Evolutionary conservation across 225 moss, liverwort and hornwort species (phyloP).

Genomic region (Ulota crispa): DNA sequence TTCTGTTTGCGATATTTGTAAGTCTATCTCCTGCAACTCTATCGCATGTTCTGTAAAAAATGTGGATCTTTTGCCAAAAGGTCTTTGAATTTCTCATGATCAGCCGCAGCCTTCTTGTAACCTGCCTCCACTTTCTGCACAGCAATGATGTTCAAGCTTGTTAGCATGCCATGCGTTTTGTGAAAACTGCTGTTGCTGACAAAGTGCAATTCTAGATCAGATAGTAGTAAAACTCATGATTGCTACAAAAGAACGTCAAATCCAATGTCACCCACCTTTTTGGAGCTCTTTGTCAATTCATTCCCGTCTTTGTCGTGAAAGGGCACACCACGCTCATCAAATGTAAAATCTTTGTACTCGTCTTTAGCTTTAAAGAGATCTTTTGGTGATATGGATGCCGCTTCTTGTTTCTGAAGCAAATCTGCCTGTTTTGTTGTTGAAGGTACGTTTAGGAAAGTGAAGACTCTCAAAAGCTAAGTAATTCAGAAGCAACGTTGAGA

Average conservation of each 20-base stretch:
- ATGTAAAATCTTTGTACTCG: slow-evolving; percentile 57
- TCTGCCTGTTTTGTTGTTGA: slow-evolving; percentile 42
- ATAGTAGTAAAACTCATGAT: neutral
- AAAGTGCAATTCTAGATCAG: neutral
- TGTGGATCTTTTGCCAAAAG: slow-evolving; percentile 39
- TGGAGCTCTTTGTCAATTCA: slow-evolving; percentile 63
- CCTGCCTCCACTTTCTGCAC: slow-evolving; percentile 44
- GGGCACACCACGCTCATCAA: slow-evolving; percentile 71
- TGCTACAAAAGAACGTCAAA: neutral
- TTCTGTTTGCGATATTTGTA: too few relatives aligned
- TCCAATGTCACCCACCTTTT: slow-evolving; percentile 27
- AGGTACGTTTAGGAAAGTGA: neutral
- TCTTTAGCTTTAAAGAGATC: slow-evolving; percentile 49
- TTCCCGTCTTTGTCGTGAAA: slow-evolving; percentile 66
- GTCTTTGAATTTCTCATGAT: slow-evolving; percentile 43
- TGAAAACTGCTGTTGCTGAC: neutral
- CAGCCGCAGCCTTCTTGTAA: slow-evolving; percentile 38
- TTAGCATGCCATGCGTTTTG: neutral
- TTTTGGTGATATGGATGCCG: slow-evolving; percentile 50
- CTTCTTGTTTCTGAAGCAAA: slow-evolving; percentile 63
- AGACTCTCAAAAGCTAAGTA: neutral
- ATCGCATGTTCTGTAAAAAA: slow-evolving; percentile 36
- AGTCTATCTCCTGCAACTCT: slow-evolving; percentile 41
- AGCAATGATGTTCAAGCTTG: slow-evolving; percentile 4
- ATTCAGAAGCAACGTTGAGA: too few relatives aligned